phyloP scores from a whole-genome alignment of 2,329 filamentous ascomycete genomes.

The Macrophomina pseudophaseolina region DNA sequence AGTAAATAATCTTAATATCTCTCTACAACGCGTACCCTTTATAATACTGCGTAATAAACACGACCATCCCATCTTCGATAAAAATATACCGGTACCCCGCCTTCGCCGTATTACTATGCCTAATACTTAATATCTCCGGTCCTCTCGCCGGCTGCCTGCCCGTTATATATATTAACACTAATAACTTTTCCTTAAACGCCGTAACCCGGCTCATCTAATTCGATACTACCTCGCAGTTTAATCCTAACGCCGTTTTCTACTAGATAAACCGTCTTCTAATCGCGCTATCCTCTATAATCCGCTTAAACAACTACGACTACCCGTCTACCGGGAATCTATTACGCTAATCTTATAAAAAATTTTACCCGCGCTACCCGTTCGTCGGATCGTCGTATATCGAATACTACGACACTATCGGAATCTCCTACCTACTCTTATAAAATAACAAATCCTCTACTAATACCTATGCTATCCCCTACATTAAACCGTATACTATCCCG shows the following conservation, averaged over 20 bases:
- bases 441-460: too few species aligned
- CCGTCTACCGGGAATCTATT: constrained; percentile 2
- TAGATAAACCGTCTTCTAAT: neutral
- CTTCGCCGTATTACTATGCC: constrained; percentile 30
- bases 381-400: constrained; percentile 27
- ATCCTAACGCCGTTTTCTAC: neutral
- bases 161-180: constrained; percentile 31
- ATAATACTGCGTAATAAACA: constrained; percentile 10
- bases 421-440: too few species aligned
- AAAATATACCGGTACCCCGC: constrained; percentile 29
- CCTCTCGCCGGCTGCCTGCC: constrained; percentile 30
- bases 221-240: neutral
- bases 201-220: neutral
- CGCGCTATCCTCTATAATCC: neutral
- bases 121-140: constrained; percentile 32
- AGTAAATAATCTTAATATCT: constrained; percentile 18
- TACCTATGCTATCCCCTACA: too few species aligned
- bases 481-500: neutral
- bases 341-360: constrained; percentile 29
- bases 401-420: neutral
- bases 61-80: constrained; percentile 33
- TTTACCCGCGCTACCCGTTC: constrained; percentile 25
- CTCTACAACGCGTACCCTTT: too few species aligned
- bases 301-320: neutral
- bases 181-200: constrained; percentile 30